Evolutionary conservation across 2,329 filamentous ascomycete genomes (phyloP).

Genomic region (Microsporum audouinii): DNA sequence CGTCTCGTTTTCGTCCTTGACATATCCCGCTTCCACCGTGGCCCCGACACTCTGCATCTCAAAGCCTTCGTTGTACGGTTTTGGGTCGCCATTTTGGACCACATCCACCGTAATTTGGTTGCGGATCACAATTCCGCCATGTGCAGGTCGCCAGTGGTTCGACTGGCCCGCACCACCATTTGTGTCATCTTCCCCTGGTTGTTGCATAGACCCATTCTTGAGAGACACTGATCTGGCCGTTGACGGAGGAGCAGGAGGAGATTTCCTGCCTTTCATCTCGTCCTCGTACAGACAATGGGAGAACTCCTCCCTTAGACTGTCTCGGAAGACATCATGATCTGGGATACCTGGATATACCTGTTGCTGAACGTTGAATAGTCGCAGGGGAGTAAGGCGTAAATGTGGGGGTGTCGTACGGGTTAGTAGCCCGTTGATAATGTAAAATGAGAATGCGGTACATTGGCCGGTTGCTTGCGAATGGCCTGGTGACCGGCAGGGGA

Average conservation of each 20-base stretch:
- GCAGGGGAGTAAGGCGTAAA: slow-evolving; percentile 50
- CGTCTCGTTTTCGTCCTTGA: slow-evolving; percentile 6
- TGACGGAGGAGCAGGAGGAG: slow-evolving; percentile 10
- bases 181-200: slow-evolving; percentile 8
- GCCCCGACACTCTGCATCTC: slow-evolving; percentile 12
- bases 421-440: slow-evolving; percentile 52
- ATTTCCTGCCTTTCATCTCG: not conserved
- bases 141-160: slow-evolving; percentile 11
- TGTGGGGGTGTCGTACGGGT: slow-evolving; percentile 40
- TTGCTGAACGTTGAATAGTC: slow-evolving; percentile 56
- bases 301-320: slow-evolving; percentile 51
- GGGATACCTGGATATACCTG: slow-evolving; percentile 45
- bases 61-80: slow-evolving; percentile 9
- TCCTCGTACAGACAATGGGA: slow-evolving; percentile 26
- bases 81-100: slow-evolving; percentile 14
- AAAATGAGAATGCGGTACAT: slow-evolving; percentile 44
- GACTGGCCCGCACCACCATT: not conserved
- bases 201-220: slow-evolving; percentile 17
- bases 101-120: slow-evolving; percentile 51
- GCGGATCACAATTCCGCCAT: slow-evolving; percentile 51
- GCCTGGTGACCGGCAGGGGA: slow-evolving; percentile 22
- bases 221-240: not conserved
- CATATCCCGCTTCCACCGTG: slow-evolving; percentile 11
- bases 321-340: slow-evolving; percentile 49
- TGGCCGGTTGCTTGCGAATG: slow-evolving; percentile 24